These are phyloP conservation scores for Jackrogersella minutella DNA, from an alignment of 495 filamentous ascomycete species.

Conservation along the genomic window DNA sequence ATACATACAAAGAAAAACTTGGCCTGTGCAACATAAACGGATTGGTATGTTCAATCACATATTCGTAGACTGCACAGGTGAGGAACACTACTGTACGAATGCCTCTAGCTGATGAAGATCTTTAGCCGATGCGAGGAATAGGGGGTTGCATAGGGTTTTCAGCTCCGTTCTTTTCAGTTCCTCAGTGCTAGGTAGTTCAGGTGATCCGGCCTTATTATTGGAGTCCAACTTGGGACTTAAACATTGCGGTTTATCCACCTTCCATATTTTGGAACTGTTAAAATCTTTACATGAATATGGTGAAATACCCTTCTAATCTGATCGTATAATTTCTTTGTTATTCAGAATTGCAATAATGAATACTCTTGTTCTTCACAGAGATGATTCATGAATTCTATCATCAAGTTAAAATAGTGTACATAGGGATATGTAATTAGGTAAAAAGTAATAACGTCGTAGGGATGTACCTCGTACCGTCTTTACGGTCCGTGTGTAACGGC, in stretches of 20 bases:
- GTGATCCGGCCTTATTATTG: conserved; percentile 15
- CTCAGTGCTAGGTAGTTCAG: conserved; percentile 5
- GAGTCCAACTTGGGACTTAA: conserved; percentile 7
- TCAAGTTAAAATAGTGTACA: not conserved
- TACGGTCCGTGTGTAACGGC: conserved; percentile 8
- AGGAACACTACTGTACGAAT: conserved; percentile 10
- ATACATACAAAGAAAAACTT: conserved; percentile 1
- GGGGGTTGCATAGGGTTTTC: conserved; percentile 28
- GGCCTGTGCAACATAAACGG: not conserved
- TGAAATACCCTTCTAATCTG: no score
- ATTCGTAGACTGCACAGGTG: not conserved
- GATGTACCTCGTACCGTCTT: not conserved
- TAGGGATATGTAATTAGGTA: not conserved
- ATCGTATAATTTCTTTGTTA: no score
- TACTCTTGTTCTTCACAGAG: not conserved
- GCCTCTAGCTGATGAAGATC: conserved; percentile 16
- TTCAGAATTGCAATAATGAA: not conserved
- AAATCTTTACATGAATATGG: no score
- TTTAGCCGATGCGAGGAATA: conserved; percentile 35
- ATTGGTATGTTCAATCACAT: no score
- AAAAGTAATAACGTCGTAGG: no score
- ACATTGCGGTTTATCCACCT: conserved; percentile 11
- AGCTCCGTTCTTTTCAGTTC: conserved; percentile 17
- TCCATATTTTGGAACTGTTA: no score
- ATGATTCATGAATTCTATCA: conserved; percentile 3